phyloP scores from a whole-genome alignment of 2,329 filamentous ascomycete genomes.

The Verruconis gallopava region DNA sequence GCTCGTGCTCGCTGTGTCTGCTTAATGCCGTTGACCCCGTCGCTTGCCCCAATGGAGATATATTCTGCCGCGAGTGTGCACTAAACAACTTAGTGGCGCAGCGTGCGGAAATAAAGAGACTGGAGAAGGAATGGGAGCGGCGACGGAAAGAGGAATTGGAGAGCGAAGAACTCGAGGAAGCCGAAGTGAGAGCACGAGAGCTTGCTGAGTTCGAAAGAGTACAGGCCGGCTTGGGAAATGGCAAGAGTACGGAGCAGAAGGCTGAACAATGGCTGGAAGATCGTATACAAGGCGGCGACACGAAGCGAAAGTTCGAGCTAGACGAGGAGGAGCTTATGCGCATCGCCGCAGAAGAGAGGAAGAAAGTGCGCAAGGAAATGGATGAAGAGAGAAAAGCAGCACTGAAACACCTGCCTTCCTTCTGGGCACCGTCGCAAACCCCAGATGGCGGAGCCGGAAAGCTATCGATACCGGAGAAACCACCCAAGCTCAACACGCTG shows the following conservation, averaged over 20 bases:
- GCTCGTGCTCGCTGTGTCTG: constrained; percentile 77
- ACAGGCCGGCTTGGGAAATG: constrained; percentile 48
- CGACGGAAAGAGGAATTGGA: constrained; percentile 50
- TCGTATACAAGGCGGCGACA: constrained; percentile 24
- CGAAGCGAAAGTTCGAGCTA: constrained; percentile 69
- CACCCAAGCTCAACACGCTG: constrained; percentile 55
- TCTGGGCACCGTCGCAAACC: constrained; percentile 83
- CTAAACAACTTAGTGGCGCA: constrained; percentile 83
- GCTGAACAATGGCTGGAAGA: constrained; percentile 18
- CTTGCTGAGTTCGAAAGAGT: constrained; percentile 74
- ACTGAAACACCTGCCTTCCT: constrained; percentile 63
- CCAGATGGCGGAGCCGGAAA: constrained; percentile 40
- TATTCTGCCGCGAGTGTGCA: constrained; percentile 93
- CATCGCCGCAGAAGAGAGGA: constrained; percentile 56
- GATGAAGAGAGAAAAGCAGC: constrained; percentile 56
- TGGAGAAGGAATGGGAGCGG: constrained; percentile 53
- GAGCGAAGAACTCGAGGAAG: constrained; percentile 46
- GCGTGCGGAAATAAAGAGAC: constrained; percentile 76
- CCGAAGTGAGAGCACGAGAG: constrained; percentile 56
- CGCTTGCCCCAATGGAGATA: constrained; percentile 67
- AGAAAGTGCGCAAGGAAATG: constrained; percentile 55
- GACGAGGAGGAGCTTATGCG: constrained; percentile 63
- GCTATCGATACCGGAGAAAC: constrained; percentile 26
- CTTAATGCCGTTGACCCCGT: constrained; percentile 71
- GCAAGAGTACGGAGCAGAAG: constrained; percentile 21